Evolutionary conservation across 2,329 filamentous ascomycete genomes (phyloP), one percentile per base, ranked within the genome.

Genomic region (Ascochyta pisi): DNA sequence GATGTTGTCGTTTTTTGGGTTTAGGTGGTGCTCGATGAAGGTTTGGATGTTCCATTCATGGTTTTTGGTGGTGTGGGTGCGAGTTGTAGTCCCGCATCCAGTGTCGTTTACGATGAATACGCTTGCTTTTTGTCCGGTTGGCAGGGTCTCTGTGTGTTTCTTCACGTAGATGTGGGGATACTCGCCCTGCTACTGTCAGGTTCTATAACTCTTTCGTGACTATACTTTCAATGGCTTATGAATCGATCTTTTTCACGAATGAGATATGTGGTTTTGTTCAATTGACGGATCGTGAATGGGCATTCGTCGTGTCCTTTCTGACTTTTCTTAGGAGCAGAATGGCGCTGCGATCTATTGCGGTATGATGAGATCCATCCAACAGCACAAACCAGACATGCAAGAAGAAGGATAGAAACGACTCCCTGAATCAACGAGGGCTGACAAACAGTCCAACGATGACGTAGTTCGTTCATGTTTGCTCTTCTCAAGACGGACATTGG

Each of bases 11-110:
- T 26, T 24, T 13, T 23, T 23, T 2, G 58, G 50, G 29, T 61
- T 61, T 13, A 61, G 43, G 27, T 61, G 50, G 31, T 49, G 50
- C 27, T 58, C 50, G 47, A 61, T 57, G 43, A 61, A 61, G 38
- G 50, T 43, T 27, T 23, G 37, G 50, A 61, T 58, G 15, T 48
- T 55, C 58, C 54, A 58, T 13, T 37, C 16, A 12, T 37, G 27
- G 8, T 37, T 34, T 8, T 26, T 24, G 27, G 43, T 40, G 4
- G 16, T 43, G 5, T 19, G n/a, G 35, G 33, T 47, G 7, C 26
- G 34, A 12, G 26, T 23, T 2, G 37, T 39, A 7, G 47, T 52
- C n/a, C 50, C 54, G 13, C 52, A 53, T 8, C 50, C 47, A 1
- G 54, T 54, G 40, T 58, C 57, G 38, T 46, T 56, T 6, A 59